These are phyloP conservation scores for Apiospora sp. DNA, from an alignment of 2,329 filamentous ascomycete species.

Conservation along the genomic window DNA sequence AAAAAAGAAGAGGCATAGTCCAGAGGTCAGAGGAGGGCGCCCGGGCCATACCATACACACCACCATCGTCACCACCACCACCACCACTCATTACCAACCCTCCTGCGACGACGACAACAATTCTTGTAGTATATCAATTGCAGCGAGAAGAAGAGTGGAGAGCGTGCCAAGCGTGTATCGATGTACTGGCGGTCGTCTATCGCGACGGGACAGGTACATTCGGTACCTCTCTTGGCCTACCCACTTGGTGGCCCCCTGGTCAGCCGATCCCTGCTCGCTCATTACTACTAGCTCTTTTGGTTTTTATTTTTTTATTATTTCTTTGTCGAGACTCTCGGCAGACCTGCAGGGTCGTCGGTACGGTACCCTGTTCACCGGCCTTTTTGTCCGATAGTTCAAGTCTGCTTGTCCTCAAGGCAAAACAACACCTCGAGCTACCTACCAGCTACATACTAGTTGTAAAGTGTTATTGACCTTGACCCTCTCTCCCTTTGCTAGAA, in stretches of 20 bases:
- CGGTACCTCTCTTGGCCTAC: not conserved
- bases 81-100: not conserved
- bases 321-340: conserved; percentile 23
- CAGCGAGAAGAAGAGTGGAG: not conserved
- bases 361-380: conserved; percentile 17
- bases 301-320: conserved; percentile 19
- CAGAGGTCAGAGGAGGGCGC: not conserved
- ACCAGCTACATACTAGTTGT: conserved; percentile 25
- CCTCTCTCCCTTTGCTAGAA: conserved; percentile 35
- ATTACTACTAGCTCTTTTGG: conserved; percentile 15
- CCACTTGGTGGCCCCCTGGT: conserved; percentile 4
- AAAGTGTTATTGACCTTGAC: conserved; percentile 35
- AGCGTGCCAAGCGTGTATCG: not conserved
- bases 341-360: conserved; percentile 27
- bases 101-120: conserved; percentile 1
- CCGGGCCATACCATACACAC: conserved; percentile 7
- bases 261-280: conserved; percentile 19
- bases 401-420: conserved; percentile 19
- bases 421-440: conserved; percentile 31
- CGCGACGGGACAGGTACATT: conserved; percentile 13
- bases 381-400: conserved; percentile 18
- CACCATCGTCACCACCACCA: not conserved
- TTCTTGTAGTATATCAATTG: conserved; percentile 19
- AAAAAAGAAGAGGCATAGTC: conserved; percentile 5
- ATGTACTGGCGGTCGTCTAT: conserved; percentile 7